Conservation (phyloP, 192 early-diverging fungal genomes). For the Powellomyces hirtus region DNA sequence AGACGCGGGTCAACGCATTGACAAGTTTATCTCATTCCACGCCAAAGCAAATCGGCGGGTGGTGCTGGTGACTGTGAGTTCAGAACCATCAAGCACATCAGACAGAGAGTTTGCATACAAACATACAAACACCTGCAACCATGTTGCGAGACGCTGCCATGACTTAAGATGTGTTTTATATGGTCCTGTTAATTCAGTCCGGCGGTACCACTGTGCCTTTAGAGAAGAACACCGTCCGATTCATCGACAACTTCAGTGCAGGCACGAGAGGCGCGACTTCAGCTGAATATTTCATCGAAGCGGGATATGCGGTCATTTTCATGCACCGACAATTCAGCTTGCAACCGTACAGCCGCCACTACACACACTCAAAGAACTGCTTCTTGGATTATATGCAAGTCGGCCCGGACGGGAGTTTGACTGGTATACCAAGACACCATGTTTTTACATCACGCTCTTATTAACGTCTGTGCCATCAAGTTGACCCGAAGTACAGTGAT, state of each 20-base stretch:
- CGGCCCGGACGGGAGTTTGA: slow-evolving; percentile 56
- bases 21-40: slow-evolving; percentile 40
- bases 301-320: slow-evolving; percentile 94
- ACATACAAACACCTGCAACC: slow-evolving; percentile 37
- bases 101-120: slow-evolving; percentile 1
- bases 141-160: too few relatives aligned
- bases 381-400: slow-evolving; percentile 81
- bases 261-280: slow-evolving; percentile 94
- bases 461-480: not conserved
- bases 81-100: not conserved
- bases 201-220: slow-evolving; percentile 97
- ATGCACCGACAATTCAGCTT: slow-evolving; percentile 90
- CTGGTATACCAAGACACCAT: too few relatives aligned
- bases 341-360: slow-evolving; percentile 91
- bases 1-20: slow-evolving; percentile 54
- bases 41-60: slow-evolving; percentile 48
- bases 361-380: slow-evolving; percentile 70
- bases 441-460: not conserved
- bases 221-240: slow-evolving; percentile 94
- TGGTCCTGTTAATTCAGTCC: slow-evolving; percentile 32
- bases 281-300: slow-evolving; percentile 85
- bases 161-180: not conserved
- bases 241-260: slow-evolving; percentile 98
- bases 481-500: slow-evolving; percentile 54
- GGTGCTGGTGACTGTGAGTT: slow-evolving; percentile 82